phyloP scores from a whole-genome alignment of 75 land plant species.

The Isoetes taiwanensis region DNA sequence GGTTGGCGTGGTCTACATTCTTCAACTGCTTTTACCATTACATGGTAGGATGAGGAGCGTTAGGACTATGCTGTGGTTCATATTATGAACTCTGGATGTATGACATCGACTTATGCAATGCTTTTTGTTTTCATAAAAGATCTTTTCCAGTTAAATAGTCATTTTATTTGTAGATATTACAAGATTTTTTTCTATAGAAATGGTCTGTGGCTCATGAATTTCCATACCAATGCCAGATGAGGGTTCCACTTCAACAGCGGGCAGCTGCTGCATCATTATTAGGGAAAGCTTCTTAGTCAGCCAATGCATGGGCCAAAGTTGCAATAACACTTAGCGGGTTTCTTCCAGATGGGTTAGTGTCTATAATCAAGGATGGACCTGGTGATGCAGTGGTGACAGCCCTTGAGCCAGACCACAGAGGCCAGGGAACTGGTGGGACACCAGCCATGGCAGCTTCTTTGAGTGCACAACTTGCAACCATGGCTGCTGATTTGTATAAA shows the following conservation, averaged over 20 bases:
- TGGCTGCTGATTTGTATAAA: conserved; percentile 90
- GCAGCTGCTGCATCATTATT: conserved; percentile 91
- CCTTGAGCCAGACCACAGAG: conserved; percentile 91
- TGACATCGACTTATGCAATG: no score
- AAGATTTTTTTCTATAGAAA: no score
- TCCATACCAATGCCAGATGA: conserved; percentile 45
- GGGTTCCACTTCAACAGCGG: conserved; percentile 73
- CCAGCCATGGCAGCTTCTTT: conserved; percentile 99
- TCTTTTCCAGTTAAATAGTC: no score
- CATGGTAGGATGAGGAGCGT: no score
- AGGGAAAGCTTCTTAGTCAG: conserved; percentile 90
- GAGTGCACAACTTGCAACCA: conserved; percentile 85
- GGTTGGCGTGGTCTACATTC: conserved; percentile 98
- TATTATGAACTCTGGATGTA: no score
- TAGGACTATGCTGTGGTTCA: no score
- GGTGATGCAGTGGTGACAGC: conserved; percentile 87
- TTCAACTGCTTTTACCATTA: conserved; percentile 78
- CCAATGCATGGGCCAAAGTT: conserved; percentile 99
- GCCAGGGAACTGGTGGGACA: conserved; percentile 98
- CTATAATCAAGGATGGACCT: conserved; percentile 87
- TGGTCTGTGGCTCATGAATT: no score
- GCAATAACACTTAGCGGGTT: conserved; percentile 93
- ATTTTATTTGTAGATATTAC: no score
- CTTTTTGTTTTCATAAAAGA: no score
- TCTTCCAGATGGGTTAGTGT: conserved; percentile 97